These are phyloP conservation scores for Lentinula guzmanii DNA, from an alignment of 768 basidiomycete genomes.

Conservation along the genomic window DNA sequence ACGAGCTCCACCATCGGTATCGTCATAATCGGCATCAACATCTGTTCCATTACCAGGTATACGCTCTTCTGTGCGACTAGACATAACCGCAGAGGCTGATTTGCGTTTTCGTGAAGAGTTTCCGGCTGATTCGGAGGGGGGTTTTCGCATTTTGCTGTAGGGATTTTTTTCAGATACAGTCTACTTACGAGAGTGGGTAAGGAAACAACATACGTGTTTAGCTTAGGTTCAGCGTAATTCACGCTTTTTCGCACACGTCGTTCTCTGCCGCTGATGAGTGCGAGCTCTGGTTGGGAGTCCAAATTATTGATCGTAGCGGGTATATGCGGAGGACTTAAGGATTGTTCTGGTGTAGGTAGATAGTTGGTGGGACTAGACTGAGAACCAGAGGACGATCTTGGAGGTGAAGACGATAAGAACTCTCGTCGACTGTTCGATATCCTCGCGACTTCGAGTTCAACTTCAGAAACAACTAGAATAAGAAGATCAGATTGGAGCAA, in stretches of 20 bases:
- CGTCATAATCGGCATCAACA: conserved; percentile 19
- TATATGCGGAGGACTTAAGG: conserved; percentile 33
- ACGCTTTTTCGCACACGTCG: conserved; percentile 67
- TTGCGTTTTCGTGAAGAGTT: conserved; percentile 38
- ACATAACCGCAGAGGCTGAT: conserved; percentile 30
- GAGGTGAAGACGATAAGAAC: conserved; percentile 30
- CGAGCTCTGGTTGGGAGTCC: conserved; percentile 22
- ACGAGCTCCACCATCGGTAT: conserved; percentile 33
- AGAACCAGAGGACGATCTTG: conserved; percentile 24
- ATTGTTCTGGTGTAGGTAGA: conserved; percentile 45
- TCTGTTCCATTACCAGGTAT: conserved; percentile 13
- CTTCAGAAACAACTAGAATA: conserved; percentile 14
- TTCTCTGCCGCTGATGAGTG: conserved; percentile 39
- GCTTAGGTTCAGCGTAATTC: conserved; percentile 83
- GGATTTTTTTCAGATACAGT: background rate
- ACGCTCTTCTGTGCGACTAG: conserved; percentile 16
- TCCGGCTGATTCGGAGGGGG: conserved; percentile 45
- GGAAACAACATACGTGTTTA: conserved; percentile 64
- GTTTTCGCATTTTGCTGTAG: conserved; percentile 76
- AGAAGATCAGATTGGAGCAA: background rate
- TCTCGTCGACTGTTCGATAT: conserved; percentile 12
- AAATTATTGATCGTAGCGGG: conserved; percentile 26
- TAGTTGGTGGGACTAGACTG: background rate
- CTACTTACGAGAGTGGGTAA: background rate
- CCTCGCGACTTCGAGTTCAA: conserved; percentile 11